Conservation (phyloP, 208 protist genomes). For the Wallacemonas rigidus region DNA sequence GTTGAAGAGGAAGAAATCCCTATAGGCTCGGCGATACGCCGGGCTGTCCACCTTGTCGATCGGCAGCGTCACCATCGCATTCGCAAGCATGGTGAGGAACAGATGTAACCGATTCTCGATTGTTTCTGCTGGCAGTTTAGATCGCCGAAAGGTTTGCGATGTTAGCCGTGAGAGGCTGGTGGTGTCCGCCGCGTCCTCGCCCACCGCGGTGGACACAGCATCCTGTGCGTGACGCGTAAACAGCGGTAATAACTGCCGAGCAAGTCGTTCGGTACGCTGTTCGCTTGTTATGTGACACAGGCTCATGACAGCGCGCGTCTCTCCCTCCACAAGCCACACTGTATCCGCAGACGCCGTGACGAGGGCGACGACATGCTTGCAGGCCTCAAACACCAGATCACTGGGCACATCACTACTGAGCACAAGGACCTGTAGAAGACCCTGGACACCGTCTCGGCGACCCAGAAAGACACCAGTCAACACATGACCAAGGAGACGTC, state of each 20-base stretch:
- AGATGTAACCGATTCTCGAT: constrained; percentile 78
- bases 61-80: constrained; percentile 38
- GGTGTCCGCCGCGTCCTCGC: background rate
- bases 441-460: constrained; percentile 38
- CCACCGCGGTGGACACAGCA: background rate
- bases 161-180: background rate
- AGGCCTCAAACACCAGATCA: constrained; percentile 49
- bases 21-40: constrained; percentile 42
- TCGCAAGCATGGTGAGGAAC: constrained; percentile 45
- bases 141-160: no score
- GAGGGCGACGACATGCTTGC: constrained; percentile 50
- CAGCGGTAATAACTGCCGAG: constrained; percentile 48
- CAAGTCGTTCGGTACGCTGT: background rate
- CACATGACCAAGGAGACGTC: constrained; percentile 33
- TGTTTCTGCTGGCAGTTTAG: constrained; percentile 62
- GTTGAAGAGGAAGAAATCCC: constrained; percentile 60
- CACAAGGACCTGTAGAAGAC: constrained; percentile 58
- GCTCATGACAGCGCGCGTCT: background rate
- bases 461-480: constrained; percentile 62
- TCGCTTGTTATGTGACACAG: constrained; percentile 3
- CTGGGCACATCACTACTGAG: constrained; percentile 59
- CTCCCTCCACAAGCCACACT: constrained; percentile 8
- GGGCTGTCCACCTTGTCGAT: background rate
- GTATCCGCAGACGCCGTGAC: constrained; percentile 25
- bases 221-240: constrained; percentile 33